Conservation (phyloP, 129 eudicot genomes). For the Logfia minima region DNA sequence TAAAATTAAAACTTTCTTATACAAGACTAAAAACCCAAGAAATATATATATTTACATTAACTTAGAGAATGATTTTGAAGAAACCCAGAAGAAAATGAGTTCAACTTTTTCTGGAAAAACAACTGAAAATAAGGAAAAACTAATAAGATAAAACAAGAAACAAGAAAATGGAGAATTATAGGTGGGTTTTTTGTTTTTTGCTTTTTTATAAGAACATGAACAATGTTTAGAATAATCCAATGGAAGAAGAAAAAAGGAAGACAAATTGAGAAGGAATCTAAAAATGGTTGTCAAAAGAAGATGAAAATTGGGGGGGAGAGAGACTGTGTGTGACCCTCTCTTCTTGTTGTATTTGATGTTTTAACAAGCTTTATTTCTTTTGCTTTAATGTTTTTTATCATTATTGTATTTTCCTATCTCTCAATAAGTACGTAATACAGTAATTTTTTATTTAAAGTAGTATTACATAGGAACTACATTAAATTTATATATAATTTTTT, state of each 20-base stretch:
- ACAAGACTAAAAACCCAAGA: neutral
- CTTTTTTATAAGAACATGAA: neutral
- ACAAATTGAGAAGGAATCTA: constrained; percentile 15
- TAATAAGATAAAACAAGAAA: neutral
- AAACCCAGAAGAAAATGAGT: neutral
- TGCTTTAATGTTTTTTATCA: neutral
- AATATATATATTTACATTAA: constrained; percentile 5
- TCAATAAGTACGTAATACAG: no score
- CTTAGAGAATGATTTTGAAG: neutral
- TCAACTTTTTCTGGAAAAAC: neutral
- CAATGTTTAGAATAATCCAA: neutral
- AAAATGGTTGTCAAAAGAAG: constrained; percentile 22
- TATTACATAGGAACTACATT: no score
- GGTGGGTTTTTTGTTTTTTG: neutral
- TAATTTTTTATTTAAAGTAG: no score
- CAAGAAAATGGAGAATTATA: neutral
- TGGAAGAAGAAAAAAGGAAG: constrained; percentile 3
- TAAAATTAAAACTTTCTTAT: neutral
- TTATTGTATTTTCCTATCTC: neutral
- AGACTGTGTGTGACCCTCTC: constrained; percentile 21
- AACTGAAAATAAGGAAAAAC: neutral
- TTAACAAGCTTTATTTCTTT: neutral
- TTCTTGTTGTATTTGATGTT: constrained; percentile 17
- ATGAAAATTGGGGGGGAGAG: constrained; percentile 16
- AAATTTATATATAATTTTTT: no score